Conservation (phyloP, 495 filamentous ascomycete species). For the Viridothelium virens region DNA sequence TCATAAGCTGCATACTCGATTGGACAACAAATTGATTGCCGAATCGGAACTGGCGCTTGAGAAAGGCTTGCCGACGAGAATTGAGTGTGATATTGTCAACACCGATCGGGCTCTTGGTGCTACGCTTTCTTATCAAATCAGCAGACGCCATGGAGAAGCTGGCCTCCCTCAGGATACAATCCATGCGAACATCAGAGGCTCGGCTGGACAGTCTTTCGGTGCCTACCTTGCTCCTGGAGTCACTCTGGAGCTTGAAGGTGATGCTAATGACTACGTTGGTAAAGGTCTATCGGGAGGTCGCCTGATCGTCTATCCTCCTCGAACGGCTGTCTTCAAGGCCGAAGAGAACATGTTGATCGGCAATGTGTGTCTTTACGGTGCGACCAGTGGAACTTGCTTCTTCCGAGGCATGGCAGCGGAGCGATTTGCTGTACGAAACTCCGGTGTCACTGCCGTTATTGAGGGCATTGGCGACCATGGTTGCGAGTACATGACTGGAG, state of each 20-base stretch:
- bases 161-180: slow-evolving; percentile 92
- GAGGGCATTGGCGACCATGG: slow-evolving; percentile 97
- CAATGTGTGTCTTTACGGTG: slow-evolving; percentile 96
- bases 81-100: slow-evolving; percentile 98
- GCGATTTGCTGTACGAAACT: slow-evolving; percentile 97
- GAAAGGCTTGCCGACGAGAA: slow-evolving; percentile 88
- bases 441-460: slow-evolving; percentile 90
- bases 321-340: slow-evolving; percentile 87
- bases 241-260: slow-evolving; percentile 93
- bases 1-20: slow-evolving; percentile 82
- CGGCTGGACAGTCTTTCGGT: slow-evolving; percentile 95
- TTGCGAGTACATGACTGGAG: slow-evolving; percentile 99
- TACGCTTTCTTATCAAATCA: slow-evolving; percentile 94
- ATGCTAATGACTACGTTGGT: slow-evolving; percentile 96
- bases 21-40: slow-evolving; percentile 98
- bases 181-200: slow-evolving; percentile 97
- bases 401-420: slow-evolving; percentile 97
- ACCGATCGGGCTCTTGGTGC: slow-evolving; percentile 94
- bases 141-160: slow-evolving; percentile 80
- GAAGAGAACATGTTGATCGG: slow-evolving; percentile 97
- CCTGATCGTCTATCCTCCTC: slow-evolving; percentile 92
- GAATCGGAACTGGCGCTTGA: slow-evolving; percentile 95
- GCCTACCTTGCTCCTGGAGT: slow-evolving; percentile 92
- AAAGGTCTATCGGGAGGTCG: slow-evolving; percentile 96
- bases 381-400: slow-evolving; percentile 87